Percentiles rank a stretch among this genome's conserved stretches.
Conservation (phyloP, 2,329 filamentous ascomycete species). For the Botrytis pseudocinerea region DNA sequence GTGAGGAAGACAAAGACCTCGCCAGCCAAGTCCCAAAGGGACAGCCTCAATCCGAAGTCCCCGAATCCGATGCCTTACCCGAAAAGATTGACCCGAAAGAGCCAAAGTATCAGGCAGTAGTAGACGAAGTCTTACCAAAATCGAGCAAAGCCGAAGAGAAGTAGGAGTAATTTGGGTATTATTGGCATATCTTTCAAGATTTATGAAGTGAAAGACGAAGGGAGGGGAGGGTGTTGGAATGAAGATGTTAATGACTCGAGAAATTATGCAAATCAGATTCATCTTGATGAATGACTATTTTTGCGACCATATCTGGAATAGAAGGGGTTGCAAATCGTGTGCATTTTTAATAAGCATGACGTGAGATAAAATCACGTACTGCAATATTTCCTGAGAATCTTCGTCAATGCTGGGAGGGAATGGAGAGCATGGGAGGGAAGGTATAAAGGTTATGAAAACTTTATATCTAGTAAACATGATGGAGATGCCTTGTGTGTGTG, state of each 20-base stretch:
- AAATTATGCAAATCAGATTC: conserved; percentile 24
- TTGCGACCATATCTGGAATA: conserved; percentile 32
- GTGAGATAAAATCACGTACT: conserved; percentile 29
- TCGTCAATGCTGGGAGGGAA: conserved; percentile 20
- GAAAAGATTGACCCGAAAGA: conserved; percentile 31
- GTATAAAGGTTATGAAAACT: conserved; percentile 23
- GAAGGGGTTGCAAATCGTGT: conserved; percentile 29
- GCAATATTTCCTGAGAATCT: conserved; percentile 24
- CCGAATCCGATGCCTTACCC: conserved; percentile 22
- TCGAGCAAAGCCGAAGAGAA: conserved; percentile 14
- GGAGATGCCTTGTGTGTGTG: conserved; percentile 26
- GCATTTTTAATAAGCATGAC: conserved; percentile 28
- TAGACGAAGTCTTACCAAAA: conserved; percentile 26
- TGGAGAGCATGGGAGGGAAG: conserved; percentile 12
- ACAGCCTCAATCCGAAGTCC: conserved; percentile 34
- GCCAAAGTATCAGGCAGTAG: conserved; percentile 32
- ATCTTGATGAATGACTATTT: conserved; percentile 33
- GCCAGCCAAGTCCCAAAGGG: conserved; percentile 78
- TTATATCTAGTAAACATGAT: conserved; percentile 27
- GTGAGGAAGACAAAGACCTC: conserved; percentile 82
- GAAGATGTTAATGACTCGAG: conserved; percentile 23
- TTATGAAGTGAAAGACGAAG: conserved; percentile 17
- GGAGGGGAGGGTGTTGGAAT: conserved; percentile 17
- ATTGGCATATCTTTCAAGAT: conserved; percentile 6
- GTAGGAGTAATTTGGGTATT: conserved; percentile 7